Base-by-base conservation (phyloP, 345 rosid genomes). In the Turnera subulata region DNA sequence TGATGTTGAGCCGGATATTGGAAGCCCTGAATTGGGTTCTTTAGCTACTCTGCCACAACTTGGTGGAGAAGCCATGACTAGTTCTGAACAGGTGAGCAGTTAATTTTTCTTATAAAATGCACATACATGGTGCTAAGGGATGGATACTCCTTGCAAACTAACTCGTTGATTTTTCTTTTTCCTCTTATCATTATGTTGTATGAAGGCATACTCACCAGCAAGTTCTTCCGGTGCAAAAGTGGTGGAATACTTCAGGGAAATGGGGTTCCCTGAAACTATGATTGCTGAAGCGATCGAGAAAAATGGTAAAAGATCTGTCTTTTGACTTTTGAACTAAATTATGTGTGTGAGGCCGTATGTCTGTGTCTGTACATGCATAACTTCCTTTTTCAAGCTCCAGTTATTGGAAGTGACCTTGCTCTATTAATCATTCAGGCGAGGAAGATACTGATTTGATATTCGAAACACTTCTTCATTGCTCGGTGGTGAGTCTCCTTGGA, bases 251-350 rank as follows among this genome's bases (percentile, higher is more conserved):
- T 91, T 88, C 63, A 66, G 82, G 23, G 78, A 72, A 6, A 88
- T 86, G 98, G 98, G 96, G 15, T 89, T 84, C 62, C 53, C 82
- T 11, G 84, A 76, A 44, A 75, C 84, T 49, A 63, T 78, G 29
- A 87, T 86, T 37, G 68, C 73, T 52, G 83, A 77, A 65, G 89
- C 74, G 11, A 79, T 89, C 20, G 83, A 75, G 16, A 81, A 92
- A 76, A 73, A 71, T 50, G 90, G 98, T 89, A 76, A 53, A 58
- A 19, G 52, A 14, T 20, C 39, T 56, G 38, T 63, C 40, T 16
- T 11, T 0, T n/a, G 22, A 2, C 44, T 8, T 22, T 55, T n/a
- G n/a, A n/a, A n/a, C n/a, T n/a, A n/a, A n/a, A n/a, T n/a, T n/a
- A n/a, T n/a, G n/a, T n/a, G n/a, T n/a, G 8, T 29, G 35, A 3